These are phyloP conservation scores for Exophiala aquamarina DNA, from an alignment of 2,329 filamentous ascomycete species.

Conservation along the genomic window DNA sequence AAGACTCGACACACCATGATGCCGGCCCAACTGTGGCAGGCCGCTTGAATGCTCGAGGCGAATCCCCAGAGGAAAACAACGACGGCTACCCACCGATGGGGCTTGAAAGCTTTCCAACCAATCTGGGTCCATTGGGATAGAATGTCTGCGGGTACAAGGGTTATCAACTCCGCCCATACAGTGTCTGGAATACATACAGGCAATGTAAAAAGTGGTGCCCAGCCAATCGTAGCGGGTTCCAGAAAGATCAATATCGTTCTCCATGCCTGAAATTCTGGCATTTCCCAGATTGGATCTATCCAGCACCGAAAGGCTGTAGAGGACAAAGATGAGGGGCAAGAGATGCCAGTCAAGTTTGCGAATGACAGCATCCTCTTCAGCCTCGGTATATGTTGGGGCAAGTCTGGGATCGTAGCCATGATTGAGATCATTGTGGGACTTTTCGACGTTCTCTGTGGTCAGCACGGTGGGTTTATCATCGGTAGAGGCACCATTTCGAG, in stretches of 20 bases:
- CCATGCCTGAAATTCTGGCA: conserved; percentile 56
- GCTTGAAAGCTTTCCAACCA: conserved; percentile 32
- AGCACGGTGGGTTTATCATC: conserved; percentile 17
- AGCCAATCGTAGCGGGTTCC: conserved; percentile 52
- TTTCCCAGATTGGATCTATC: conserved; percentile 56
- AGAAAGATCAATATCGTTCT: conserved; percentile 48
- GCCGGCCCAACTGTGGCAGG: conserved; percentile 26
- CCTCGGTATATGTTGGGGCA: conserved; percentile 16
- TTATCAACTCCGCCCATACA: not conserved
- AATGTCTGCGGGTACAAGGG: conserved; percentile 21
- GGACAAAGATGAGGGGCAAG: conserved; percentile 26
- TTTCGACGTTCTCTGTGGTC: conserved; percentile 11
- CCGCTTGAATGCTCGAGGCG: conserved; percentile 29
- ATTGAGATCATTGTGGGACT: conserved; percentile 13
- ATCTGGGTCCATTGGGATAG: conserved; percentile 29
- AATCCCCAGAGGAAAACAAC: conserved; percentile 30
- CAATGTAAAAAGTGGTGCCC: conserved; percentile 55
- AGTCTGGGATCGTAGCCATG: conserved; percentile 8
- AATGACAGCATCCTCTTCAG: conserved; percentile 23
- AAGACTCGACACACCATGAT: conserved; percentile 37
- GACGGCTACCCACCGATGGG: conserved; percentile 29
- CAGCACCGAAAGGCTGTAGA: conserved; percentile 37
- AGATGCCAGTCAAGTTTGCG: conserved; percentile 27
- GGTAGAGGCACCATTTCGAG: not conserved
- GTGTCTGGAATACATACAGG: conserved; percentile 35